Percentiles rank a stretch among this genome's conserved stretches.
Conservation (phyloP, 129 eudicot species). For the Artemisia annua region DNA sequence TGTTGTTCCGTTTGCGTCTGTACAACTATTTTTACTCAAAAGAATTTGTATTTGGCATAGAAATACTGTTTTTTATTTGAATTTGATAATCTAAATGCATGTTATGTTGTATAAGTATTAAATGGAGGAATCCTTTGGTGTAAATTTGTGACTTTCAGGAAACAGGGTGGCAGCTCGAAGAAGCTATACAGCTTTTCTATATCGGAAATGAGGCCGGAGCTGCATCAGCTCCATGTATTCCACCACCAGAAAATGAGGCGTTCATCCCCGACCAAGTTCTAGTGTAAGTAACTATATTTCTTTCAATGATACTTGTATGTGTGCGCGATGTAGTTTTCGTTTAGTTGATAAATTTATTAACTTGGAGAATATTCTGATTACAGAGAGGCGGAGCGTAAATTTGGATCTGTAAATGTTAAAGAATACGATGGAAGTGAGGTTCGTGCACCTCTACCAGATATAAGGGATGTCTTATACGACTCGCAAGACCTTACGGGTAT, state of each 20-base stretch:
- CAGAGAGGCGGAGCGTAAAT: conserved; percentile 34
- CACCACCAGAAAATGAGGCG: neutral
- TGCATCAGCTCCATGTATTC: conserved; percentile 29
- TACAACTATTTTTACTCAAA: no score
- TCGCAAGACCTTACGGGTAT: conserved; percentile 60
- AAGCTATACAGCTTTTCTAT: conserved; percentile 81
- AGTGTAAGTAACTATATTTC: conserved; percentile 38
- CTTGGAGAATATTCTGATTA: conserved; percentile 16
- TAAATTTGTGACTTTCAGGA: conserved; percentile 45
- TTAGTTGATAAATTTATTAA: neutral
- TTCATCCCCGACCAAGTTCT: conserved; percentile 37
- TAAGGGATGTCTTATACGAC: conserved; percentile 78
- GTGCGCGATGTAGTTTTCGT: neutral
- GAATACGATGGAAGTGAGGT: conserved; percentile 48
- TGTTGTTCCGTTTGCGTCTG: no score
- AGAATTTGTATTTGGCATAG: no score
- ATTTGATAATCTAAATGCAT: neutral
- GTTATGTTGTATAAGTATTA: neutral
- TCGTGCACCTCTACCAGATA: conserved; percentile 83
- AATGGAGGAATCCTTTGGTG: neutral
- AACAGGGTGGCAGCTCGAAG: conserved; percentile 87
- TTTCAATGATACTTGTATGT: neutral
- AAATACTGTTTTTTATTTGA: neutral
- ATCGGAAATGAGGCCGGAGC: conserved; percentile 30
- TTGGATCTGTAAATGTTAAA: conserved; percentile 12